phyloP scores from a whole-genome alignment of 2,329 filamentous ascomycete species.

The Anisogramma anomala region DNA sequence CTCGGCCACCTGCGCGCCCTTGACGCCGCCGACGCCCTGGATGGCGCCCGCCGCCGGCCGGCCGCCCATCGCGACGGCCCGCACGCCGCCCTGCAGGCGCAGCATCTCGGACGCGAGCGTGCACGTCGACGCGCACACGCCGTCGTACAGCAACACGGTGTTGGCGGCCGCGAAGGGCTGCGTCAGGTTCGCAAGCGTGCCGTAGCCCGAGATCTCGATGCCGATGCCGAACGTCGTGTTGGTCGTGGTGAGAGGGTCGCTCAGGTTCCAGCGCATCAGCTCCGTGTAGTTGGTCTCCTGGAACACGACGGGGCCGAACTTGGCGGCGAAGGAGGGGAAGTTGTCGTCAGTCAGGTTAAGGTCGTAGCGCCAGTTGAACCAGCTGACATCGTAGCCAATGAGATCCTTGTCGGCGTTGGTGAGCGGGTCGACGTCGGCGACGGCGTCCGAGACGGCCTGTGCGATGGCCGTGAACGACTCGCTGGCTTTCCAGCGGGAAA shows the following conservation, averaged over 20 bases:
- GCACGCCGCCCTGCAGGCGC: constrained; percentile 39
- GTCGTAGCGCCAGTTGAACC: constrained; percentile 39
- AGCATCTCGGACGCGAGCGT: constrained; percentile 45
- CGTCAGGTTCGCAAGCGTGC: constrained; percentile 33
- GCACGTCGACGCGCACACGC: constrained; percentile 47
- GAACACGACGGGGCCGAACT: constrained; percentile 29
- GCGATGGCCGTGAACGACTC: constrained; percentile 33
- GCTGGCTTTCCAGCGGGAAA: constrained; percentile 33
- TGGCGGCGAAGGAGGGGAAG: constrained; percentile 37
- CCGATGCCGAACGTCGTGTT: constrained; percentile 31
- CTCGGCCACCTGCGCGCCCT: constrained; percentile 33
- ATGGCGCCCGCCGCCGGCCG: constrained; percentile 34
- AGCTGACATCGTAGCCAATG: constrained; percentile 34
- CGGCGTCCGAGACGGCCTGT: constrained; percentile 31
- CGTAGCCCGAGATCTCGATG: constrained; percentile 39
- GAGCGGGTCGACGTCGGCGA: constrained; percentile 33
- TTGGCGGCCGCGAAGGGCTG: constrained; percentile 46
- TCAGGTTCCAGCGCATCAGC: constrained; percentile 40
- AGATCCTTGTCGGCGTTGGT: constrained; percentile 27
- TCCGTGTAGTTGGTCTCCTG: constrained; percentile 43
- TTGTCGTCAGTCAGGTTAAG: constrained; percentile 36
- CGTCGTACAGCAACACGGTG: constrained; percentile 48
- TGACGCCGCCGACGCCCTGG: constrained; percentile 42
- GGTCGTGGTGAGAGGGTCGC: constrained; percentile 28
- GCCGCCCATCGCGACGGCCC: constrained; percentile 42